These are phyloP conservation scores for Amanita pseudoporphyria DNA, from an alignment of 768 basidiomycete genomes.

Conservation along the genomic window DNA sequence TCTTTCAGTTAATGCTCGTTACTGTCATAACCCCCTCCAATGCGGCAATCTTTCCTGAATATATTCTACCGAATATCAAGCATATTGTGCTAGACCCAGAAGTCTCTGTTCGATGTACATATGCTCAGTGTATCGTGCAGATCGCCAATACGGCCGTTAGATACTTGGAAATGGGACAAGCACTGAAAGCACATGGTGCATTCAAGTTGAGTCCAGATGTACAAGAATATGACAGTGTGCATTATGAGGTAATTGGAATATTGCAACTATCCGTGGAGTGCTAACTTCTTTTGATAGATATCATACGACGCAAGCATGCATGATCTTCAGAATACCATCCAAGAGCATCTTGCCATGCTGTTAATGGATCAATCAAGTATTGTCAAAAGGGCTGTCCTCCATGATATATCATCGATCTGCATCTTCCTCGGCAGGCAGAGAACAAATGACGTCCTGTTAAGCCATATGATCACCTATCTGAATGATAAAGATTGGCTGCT, in stretches of 20 bases:
- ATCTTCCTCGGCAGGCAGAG: conserved; percentile 88
- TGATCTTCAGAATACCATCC: conserved; percentile 77
- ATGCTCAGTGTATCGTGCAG: conserved; percentile 78
- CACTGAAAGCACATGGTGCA: conserved; percentile 74
- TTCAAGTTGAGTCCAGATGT: conserved; percentile 54
- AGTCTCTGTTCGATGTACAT: conserved; percentile 66
- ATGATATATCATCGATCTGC: conserved; percentile 82
- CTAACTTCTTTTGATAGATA: conserved; percentile 36
- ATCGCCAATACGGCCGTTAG: conserved; percentile 81
- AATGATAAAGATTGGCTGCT: conserved; percentile 92
- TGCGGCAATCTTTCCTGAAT: conserved; percentile 82
- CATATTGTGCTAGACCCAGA: conserved; percentile 80
- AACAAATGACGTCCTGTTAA: conserved; percentile 91
- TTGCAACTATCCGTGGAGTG: background rate
- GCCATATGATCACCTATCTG: conserved; percentile 79
- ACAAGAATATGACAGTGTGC: conserved; percentile 67
- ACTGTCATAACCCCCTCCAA: conserved; percentile 78
- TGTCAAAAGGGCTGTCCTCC: conserved; percentile 85
- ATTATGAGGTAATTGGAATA: conserved; percentile 62
- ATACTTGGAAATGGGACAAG: conserved; percentile 91
- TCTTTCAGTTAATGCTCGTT: conserved; percentile 37
- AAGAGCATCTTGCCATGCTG: conserved; percentile 79
- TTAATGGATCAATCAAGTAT: conserved; percentile 84
- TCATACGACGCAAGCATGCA: conserved; percentile 84
- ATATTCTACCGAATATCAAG: conserved; percentile 85